Conservation (phyloP, 352 stramenopile genomes). For the Saprolegnia parasitica region DNA sequence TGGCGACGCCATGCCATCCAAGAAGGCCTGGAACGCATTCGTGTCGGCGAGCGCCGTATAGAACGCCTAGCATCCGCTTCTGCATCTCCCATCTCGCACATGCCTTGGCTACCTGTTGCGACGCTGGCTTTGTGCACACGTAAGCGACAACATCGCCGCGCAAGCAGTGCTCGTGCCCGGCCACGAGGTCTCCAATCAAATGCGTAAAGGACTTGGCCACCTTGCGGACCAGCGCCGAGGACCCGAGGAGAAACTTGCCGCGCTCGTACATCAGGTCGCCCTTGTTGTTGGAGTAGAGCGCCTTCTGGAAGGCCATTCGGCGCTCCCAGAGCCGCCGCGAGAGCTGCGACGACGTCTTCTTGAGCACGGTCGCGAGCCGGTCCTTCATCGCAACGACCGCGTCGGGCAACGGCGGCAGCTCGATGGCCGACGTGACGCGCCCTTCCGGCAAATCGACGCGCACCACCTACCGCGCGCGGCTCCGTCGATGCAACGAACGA, state of each 20-base stretch:
- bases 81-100: neutral
- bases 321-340: conserved; percentile 39
- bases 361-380: neutral
- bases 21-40: neutral
- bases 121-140: neutral
- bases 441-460: conserved; percentile 38
- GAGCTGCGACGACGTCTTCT: neutral
- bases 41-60: conserved; percentile 9
- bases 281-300: neutral
- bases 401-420: conserved; percentile 28
- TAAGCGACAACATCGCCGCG: neutral
- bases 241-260: neutral
- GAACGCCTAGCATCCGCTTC: neutral
- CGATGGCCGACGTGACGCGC: conserved; percentile 27
- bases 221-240: conserved; percentile 31
- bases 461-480: conserved; percentile 40
- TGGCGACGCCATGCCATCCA: neutral
- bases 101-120: neutral
- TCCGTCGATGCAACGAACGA: conserved; percentile 24
- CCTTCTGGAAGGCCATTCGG: conserved; percentile 47
- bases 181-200: conserved; percentile 30
- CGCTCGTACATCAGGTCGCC: neutral
- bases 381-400: conserved; percentile 7
- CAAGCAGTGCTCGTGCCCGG: neutral
- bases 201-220: conserved; percentile 36